Base-by-base conservation (phyloP, 169 alveolate genomes). In the Plasmodium cynomolgi region DNA sequence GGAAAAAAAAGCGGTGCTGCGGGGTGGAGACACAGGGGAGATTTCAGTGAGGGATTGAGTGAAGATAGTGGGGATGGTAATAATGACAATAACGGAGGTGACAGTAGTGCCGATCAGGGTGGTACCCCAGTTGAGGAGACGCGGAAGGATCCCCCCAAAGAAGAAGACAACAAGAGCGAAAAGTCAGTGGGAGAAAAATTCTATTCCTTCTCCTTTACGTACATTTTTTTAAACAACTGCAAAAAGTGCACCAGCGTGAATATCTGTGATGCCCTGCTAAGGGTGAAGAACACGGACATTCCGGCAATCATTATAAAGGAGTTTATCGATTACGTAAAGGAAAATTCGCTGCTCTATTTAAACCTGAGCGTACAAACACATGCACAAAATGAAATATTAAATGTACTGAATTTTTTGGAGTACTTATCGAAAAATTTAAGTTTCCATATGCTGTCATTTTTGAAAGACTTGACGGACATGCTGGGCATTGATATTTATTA, bases 261-360 rank as follows among this genome's bases (percentile, higher is more conserved):
- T 83, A 77, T 96, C 23, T 96, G 96, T 44, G 97, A 96, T 77
- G 95, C 96, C 6, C 39, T 96, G 71, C 92, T 85, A 56, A 84
- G 92, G 56, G 86, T 94, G 34, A 84, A 80, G 79, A 96, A 94
- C 41, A 82, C 96, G 4, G 83, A 84, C 8, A 94, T 96, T 11
- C 96, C 96, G 41, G 58, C 26, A 58, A 81, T 83, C 26, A 81
- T 96, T 20, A 85, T 96, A 41, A 95, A 93, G 81, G 97, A 96
- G 75, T 79, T 95, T 33, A 68, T 93, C 29, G 74, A 83, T 37
- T 50, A 75, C 37, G 62, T 95, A 54, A 92, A 93, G 88, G 97
- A 96, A 17, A 81, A 80, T 82, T 91, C 95, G 58, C 72, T 94
- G 23, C 58, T 95, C 20, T 96, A 95, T 75, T 54, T 92, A 58